phyloP scores from a whole-genome alignment of 108 stramenopile genomes.

The Nitzschia sp. region DNA sequence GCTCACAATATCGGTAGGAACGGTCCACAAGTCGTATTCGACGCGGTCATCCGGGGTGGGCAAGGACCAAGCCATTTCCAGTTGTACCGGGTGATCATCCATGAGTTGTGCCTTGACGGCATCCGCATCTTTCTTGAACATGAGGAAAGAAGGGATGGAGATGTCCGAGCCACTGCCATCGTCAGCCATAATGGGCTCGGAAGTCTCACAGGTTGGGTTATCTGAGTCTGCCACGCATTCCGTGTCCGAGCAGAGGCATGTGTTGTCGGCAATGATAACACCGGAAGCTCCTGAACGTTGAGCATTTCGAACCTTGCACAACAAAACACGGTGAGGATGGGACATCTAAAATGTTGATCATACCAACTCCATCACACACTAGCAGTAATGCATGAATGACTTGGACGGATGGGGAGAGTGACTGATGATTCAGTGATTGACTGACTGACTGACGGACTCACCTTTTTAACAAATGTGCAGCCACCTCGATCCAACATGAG shows the following conservation, averaged over 20 bases:
- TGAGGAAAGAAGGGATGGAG: conserved; percentile 87
- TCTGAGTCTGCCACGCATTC: conserved; percentile 35
- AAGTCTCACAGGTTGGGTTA: conserved; percentile 58
- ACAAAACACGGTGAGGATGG: neutral
- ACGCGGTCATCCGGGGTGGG: conserved; percentile 89
- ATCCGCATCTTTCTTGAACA: conserved; percentile 88
- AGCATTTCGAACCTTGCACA: conserved; percentile 78
- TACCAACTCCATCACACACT: neutral
- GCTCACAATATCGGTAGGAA: conserved; percentile 70
- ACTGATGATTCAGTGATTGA: too few relatives aligned
- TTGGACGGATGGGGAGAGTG: too few relatives aligned
- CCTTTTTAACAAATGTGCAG: conserved; percentile 92
- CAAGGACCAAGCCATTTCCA: conserved; percentile 88
- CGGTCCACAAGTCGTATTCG: conserved; percentile 92
- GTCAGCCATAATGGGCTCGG: conserved; percentile 97
- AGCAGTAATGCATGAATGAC: neutral
- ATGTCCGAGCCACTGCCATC: conserved; percentile 93
- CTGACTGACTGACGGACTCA: conserved; percentile 5
- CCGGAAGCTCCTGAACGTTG: conserved; percentile 88
- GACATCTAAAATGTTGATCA: neutral
- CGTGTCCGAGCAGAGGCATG: conserved; percentile 73
- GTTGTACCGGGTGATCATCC: conserved; percentile 69
- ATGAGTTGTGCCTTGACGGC: conserved; percentile 57
- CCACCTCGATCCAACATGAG: conserved; percentile 92
- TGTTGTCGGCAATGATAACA: conserved; percentile 92